phyloP scores from a whole-genome alignment of 2,329 filamentous ascomycete genomes.

The Paecilomyces sp. region DNA sequence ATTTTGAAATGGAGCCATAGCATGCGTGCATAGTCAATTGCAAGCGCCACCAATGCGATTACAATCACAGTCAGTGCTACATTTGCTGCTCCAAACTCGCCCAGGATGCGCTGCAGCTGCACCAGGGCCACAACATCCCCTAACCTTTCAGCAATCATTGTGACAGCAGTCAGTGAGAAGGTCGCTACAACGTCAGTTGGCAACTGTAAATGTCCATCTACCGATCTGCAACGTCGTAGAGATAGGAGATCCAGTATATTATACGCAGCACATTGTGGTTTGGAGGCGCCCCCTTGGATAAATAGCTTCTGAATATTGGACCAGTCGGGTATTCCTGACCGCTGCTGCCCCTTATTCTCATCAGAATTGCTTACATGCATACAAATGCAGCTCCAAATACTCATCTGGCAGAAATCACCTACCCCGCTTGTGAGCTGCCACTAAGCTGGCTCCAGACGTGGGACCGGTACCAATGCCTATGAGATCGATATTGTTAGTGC shows the following conservation, averaged over 20 bases:
- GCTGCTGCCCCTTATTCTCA: background rate
- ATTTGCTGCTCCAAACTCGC: conserved; percentile 1
- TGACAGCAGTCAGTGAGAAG: background rate
- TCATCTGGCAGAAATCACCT: background rate
- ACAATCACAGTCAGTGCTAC: conserved; percentile 1
- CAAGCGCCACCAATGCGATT: conserved; percentile 5
- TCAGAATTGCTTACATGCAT: background rate
- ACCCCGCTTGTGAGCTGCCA: background rate
- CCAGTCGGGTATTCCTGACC: background rate
- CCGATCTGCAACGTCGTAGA: background rate
- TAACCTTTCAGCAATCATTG: conserved; percentile 4
- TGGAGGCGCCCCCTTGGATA: background rate
- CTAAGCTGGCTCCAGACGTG: background rate
- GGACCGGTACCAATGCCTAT: background rate
- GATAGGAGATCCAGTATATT: background rate
- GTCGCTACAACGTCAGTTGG: background rate
- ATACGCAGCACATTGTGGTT: background rate
- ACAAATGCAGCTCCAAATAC: background rate
- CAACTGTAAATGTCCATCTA: background rate
- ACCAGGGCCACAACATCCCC: conserved; percentile 4
- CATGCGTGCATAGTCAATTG: conserved; percentile 18
- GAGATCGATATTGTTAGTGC: background rate
- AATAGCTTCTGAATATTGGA: background rate
- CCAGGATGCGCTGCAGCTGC: conserved; percentile 4
- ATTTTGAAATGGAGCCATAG: conserved; percentile 17